Conservation (phyloP, 2,329 filamentous ascomycete species). For the Aquanectria penicillioides region DNA sequence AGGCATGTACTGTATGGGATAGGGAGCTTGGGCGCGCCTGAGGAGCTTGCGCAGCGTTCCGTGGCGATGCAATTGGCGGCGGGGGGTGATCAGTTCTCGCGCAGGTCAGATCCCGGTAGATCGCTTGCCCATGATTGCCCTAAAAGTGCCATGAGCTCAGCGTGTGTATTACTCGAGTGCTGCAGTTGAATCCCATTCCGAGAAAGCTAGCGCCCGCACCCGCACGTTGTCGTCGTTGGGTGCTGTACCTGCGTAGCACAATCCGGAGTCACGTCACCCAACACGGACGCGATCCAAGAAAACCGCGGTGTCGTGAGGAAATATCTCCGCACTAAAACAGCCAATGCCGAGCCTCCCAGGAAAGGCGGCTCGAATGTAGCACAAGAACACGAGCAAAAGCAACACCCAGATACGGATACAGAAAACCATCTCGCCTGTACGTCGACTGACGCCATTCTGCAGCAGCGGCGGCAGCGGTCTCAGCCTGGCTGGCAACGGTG, state of each 20-base stretch:
- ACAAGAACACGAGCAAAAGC: constrained; percentile 1
- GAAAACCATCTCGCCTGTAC: constrained; percentile 5
- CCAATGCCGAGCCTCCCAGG: not conserved
- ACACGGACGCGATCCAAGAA: constrained; percentile 24
- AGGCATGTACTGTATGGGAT: constrained; percentile 17
- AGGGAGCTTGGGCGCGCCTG: constrained; percentile 29
- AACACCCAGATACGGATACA: not conserved
- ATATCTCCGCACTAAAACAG: constrained; percentile 34
- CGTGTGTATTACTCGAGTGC: no score
- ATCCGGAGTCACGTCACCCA: constrained; percentile 24
- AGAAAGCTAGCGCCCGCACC: constrained; percentile 10
- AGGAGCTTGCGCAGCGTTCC: constrained; percentile 37
- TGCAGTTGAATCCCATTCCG: constrained; percentile 30
- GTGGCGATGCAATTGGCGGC: constrained; percentile 21
- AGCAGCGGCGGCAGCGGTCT: constrained; percentile 8
- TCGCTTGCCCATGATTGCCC: constrained; percentile 5
- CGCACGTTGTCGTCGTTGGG: constrained; percentile 7
- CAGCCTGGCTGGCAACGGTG: constrained; percentile 6
- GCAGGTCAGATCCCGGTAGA: constrained; percentile 12
- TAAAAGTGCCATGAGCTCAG: constrained; percentile 6
- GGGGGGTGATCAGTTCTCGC: not conserved
- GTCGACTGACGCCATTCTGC: constrained; percentile 26
- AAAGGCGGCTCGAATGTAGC: not conserved
- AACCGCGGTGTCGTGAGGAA: constrained; percentile 6
- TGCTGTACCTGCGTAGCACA: no score